Conservation (phyloP, 208 protist genomes). For the Trypanosoma boissoni region DNA sequence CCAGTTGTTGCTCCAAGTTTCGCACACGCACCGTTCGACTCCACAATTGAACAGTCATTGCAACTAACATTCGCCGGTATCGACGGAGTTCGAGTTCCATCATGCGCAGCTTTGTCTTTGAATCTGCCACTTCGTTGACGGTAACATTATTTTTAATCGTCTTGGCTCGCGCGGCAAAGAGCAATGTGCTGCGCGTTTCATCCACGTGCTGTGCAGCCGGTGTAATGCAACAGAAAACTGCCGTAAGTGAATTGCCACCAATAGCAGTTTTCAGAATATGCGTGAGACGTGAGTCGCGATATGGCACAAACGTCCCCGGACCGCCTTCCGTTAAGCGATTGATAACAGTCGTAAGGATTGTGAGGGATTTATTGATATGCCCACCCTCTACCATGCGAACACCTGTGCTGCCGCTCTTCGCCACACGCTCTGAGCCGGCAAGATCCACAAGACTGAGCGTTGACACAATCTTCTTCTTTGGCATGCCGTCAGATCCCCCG, state of each 20-base stretch:
- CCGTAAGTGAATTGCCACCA: constrained; percentile 95
- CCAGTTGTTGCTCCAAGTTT: constrained; percentile 32
- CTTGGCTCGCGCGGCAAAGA: constrained; percentile 73
- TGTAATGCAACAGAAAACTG: constrained; percentile 77
- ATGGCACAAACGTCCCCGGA: constrained; percentile 74
- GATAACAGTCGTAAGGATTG: constrained; percentile 77
- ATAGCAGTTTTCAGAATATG: constrained; percentile 90
- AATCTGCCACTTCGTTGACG: constrained; percentile 62
- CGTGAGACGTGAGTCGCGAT: constrained; percentile 92
- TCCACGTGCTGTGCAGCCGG: constrained; percentile 52
- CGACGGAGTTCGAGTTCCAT: constrained; percentile 43
- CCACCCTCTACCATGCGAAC: constrained; percentile 92
- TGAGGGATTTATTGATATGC: constrained; percentile 88
- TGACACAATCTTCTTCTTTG: constrained; percentile 36
- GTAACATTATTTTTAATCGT: constrained; percentile 57
- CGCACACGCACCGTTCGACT: constrained; percentile 52
- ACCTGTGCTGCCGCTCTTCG: constrained; percentile 92
- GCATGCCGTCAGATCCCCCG: background rate
- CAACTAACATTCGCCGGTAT: constrained; percentile 37
- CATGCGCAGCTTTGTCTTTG: constrained; percentile 43
- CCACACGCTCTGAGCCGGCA: constrained; percentile 88
- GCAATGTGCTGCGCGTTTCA: constrained; percentile 79
- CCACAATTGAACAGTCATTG: constrained; percentile 73
- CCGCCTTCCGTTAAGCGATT: constrained; percentile 43
- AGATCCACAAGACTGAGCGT: constrained; percentile 94